phyloP scores from a whole-genome alignment of 2,329 filamentous ascomycete species.

The Ploettnerulaceae sp. region DNA sequence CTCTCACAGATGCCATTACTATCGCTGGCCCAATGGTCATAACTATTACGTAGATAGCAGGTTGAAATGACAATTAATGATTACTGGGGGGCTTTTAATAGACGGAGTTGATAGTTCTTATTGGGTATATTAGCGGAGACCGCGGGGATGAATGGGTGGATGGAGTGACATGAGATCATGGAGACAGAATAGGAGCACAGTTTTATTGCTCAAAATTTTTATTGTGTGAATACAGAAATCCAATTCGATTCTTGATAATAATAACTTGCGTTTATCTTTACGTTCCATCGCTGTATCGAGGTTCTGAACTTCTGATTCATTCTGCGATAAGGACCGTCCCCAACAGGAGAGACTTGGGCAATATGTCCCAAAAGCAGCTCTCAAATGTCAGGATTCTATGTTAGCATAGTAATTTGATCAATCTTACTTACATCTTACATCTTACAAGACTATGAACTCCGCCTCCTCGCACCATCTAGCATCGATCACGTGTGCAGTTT shows the following conservation, averaged over 20 bases:
- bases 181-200: constrained; percentile 12
- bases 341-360: too few species aligned
- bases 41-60: constrained; percentile 27
- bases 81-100: constrained; percentile 1
- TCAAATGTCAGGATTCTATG: too few species aligned
- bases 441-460: too few species aligned
- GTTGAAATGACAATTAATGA: not conserved
- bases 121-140: not conserved
- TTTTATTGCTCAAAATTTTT: constrained; percentile 14
- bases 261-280: not conserved
- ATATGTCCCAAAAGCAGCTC: too few species aligned
- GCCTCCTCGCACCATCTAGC: too few species aligned
- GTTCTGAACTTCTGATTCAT: too few species aligned
- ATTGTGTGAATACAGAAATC: constrained; percentile 20
- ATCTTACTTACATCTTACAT: too few species aligned
- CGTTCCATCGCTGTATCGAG: not conserved
- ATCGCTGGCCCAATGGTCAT: constrained; percentile 61
- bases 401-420: too few species aligned
- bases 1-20: constrained; percentile 57
- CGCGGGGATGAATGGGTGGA: constrained; percentile 3
- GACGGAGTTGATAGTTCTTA: too few species aligned
- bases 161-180: too few species aligned
- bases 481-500: too few species aligned
- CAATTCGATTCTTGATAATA: constrained; percentile 26
- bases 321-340: too few species aligned